Evolutionary conservation across 495 filamentous ascomycete species (phyloP).

Genomic region (Monascus purpureus): DNA sequence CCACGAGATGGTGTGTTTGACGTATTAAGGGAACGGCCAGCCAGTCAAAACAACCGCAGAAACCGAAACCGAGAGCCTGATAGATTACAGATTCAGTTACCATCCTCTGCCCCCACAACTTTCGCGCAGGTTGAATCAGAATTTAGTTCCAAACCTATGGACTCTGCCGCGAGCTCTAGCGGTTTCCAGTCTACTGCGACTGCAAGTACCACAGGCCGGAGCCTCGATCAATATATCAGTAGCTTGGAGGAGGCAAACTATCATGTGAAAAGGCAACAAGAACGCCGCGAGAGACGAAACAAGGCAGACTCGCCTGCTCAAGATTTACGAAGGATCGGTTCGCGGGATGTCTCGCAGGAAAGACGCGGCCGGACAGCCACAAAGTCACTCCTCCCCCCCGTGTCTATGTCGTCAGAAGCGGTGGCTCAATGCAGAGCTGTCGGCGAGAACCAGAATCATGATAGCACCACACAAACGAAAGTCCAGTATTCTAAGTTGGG

Average conservation of each 20-base stretch:
- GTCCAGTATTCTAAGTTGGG: conserved; percentile 23
- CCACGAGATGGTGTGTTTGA: conserved; percentile 42
- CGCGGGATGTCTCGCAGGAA: conserved; percentile 51
- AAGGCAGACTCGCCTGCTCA: conserved; percentile 35
- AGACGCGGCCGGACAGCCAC: conserved; percentile 72
- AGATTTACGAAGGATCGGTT: conserved; percentile 28
- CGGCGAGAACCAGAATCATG: conserved; percentile 29
- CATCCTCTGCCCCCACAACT: conserved; percentile 23
- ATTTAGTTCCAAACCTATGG: conserved; percentile 27
- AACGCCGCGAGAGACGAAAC: conserved; percentile 39
- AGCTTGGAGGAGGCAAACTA: conserved; percentile 66
- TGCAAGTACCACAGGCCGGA: conserved; percentile 44
- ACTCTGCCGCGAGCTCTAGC: conserved; percentile 33
- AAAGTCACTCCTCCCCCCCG: conserved; percentile 75
- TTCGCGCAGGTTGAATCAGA: conserved; percentile 10
- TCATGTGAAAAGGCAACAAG: conserved; percentile 39
- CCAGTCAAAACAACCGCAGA: conserved; percentile 54
- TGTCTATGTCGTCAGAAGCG: conserved; percentile 86
- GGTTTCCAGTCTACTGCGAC: conserved; percentile 34
- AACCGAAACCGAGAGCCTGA: conserved; percentile 76
- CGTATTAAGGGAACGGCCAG: conserved; percentile 41
- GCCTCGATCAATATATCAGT: conserved; percentile 75
- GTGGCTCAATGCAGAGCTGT: conserved; percentile 42
- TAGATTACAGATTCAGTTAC: conserved; percentile 61
- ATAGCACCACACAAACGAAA: conserved; percentile 28